Percentiles rank a stretch among this genome's conserved stretches.
These are phyloP conservation scores for Zymoseptoria ardabiliae DNA, from an alignment of 2,329 filamentous ascomycete species.

Conservation along the genomic window DNA sequence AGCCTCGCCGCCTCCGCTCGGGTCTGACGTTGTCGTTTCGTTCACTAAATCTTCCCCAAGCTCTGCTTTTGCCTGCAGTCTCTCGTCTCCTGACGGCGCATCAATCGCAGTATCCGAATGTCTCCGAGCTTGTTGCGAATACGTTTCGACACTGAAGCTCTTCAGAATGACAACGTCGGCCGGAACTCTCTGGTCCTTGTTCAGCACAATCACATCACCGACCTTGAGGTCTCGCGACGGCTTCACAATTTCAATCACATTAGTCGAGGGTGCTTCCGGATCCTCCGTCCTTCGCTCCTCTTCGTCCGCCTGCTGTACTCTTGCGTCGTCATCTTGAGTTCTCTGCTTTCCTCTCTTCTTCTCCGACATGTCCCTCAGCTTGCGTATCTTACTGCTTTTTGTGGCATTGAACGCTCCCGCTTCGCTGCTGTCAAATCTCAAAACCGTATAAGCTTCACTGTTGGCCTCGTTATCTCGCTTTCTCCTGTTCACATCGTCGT, in stretches of 20 bases:
- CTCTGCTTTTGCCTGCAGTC: conserved; percentile 20
- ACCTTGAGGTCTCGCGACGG: conserved; percentile 86
- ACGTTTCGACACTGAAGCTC: conserved; percentile 58
- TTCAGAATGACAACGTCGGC: conserved; percentile 92
- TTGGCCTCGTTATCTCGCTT: conserved; percentile 90
- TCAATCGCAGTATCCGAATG: background rate
- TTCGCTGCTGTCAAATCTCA: conserved; percentile 57
- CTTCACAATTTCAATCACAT: conserved; percentile 58
- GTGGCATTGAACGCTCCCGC: conserved; percentile 17
- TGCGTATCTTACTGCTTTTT: conserved; percentile 25
- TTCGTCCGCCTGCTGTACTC: conserved; percentile 59
- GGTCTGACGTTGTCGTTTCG: conserved; percentile 28
- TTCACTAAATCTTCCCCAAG: conserved; percentile 20
- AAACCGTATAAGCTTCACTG: conserved; percentile 74
- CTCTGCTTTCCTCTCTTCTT: conserved; percentile 28
- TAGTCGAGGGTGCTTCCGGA: conserved; percentile 29
- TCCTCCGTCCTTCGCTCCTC: conserved; percentile 53
- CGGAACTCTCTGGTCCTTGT: conserved; percentile 86
- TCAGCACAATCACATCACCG: conserved; percentile 87
- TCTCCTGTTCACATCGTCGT: conserved; percentile 82
- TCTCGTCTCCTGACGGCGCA: background rate
- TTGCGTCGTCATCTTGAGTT: conserved; percentile 33
- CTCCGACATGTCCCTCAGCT: conserved; percentile 25
- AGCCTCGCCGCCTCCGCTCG: conserved; percentile 64
- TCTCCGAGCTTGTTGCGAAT: background rate